A percentile compares a stretch with the other conserved stretches of the same genome.
phyloP scores from a whole-genome alignment of 148 eudicot genomes.

The Pouteria glomerata region DNA sequence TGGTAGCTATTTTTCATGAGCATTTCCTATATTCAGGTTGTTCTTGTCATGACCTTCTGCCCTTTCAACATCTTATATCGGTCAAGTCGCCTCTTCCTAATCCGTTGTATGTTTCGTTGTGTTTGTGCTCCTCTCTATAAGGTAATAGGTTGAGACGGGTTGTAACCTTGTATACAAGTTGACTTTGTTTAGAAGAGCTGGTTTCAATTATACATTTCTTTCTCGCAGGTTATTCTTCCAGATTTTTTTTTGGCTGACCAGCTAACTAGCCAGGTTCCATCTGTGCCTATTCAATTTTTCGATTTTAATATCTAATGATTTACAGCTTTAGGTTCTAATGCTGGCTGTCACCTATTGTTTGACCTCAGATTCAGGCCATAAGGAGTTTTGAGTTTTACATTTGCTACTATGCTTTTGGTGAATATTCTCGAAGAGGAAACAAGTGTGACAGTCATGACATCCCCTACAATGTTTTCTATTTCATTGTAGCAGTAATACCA shows the following conservation, averaged over 20 bases:
- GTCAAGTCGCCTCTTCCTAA: constrained; percentile 21
- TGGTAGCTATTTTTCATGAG: neutral
- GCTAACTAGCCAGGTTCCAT: constrained; percentile 41
- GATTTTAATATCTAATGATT: neutral
- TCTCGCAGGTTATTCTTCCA: constrained; percentile 39
- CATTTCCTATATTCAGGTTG: constrained; percentile 3
- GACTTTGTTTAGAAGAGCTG: neutral
- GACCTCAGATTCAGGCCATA: constrained; percentile 39
- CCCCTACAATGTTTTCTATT: constrained; percentile 54
- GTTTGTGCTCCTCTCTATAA: constrained; percentile 21
- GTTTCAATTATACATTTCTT: neutral
- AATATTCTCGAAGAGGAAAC: constrained; percentile 26
- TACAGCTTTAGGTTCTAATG: neutral
- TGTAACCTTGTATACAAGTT: neutral
- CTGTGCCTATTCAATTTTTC: neutral
- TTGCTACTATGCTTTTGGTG: constrained; percentile 38
- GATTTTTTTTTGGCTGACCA: constrained; percentile 54
- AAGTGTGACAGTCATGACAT: constrained; percentile 45
- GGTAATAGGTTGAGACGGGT: neutral
- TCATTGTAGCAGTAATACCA: constrained; percentile 62
- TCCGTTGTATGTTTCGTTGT: neutral
- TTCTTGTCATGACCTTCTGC: constrained; percentile 8
- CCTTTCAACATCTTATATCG: constrained; percentile 22
- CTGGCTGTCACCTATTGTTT: neutral
- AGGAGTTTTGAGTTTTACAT: constrained; percentile 42